Evolutionary conservation across 1,284 basidiomycete species (phyloP).

Genomic region (Boletus albobrunnescens): DNA sequence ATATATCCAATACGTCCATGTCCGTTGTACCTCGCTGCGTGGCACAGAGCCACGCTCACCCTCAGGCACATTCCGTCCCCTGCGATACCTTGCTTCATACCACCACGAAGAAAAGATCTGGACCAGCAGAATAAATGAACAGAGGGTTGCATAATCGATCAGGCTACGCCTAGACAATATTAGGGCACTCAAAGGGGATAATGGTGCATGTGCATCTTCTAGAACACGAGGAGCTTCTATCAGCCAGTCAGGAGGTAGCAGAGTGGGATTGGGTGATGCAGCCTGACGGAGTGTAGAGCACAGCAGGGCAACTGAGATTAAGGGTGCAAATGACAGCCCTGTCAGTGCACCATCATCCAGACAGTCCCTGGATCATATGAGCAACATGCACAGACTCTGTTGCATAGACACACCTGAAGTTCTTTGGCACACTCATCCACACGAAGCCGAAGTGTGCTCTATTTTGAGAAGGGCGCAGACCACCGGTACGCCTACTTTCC

Average conservation of each 20-base stretch:
- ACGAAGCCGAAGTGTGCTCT: constrained; percentile 63
- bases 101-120: constrained; percentile 75
- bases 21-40: constrained; percentile 61
- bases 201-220: constrained; percentile 37
- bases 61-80: constrained; percentile 44
- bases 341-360: constrained; percentile 82
- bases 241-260: constrained; percentile 62
- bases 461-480: constrained; percentile 28
- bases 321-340: constrained; percentile 72
- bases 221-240: constrained; percentile 65
- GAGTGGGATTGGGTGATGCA: constrained; percentile 23
- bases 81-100: constrained; percentile 55
- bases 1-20: constrained; percentile 62
- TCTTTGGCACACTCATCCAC: constrained; percentile 88
- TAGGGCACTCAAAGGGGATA: constrained; percentile 58
- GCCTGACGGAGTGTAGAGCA: constrained; percentile 45
- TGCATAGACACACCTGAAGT: constrained; percentile 59
- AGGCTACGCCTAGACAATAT: constrained; percentile 69
- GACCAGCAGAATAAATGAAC: constrained; percentile 72
- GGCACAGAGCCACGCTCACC: constrained; percentile 72
- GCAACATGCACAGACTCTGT: constrained; percentile 1
- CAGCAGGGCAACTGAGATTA: constrained; percentile 68
- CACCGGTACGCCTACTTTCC: constrained; percentile 39
- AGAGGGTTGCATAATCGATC: constrained; percentile 75
- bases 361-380: constrained; percentile 53